phyloP scores from a whole-genome alignment of 2,329 filamentous ascomycete genomes.

The Penicillium sp. region DNA sequence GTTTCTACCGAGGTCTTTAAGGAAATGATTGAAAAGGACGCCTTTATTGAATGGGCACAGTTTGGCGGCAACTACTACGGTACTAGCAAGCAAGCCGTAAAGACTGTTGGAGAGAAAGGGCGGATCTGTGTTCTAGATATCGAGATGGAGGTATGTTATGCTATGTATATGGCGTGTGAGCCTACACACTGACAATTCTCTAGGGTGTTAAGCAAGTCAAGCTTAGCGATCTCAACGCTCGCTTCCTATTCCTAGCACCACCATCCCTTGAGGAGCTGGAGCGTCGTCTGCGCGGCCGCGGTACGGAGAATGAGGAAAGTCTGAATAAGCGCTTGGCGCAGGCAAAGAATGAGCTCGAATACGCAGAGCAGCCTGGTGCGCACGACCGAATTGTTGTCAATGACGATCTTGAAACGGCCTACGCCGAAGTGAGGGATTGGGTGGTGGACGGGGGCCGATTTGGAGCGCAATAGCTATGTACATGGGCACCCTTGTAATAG shows the following conservation, averaged over 20 bases:
- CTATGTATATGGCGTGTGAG: too few relatives aligned
- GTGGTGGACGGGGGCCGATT: constrained; percentile 43
- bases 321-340: constrained; percentile 65
- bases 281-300: constrained; percentile 64
- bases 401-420: constrained; percentile 57
- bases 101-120: constrained; percentile 65
- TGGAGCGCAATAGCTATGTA: too few relatives aligned
- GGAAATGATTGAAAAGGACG: constrained; percentile 59
- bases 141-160: constrained; percentile 90
- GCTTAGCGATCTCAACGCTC: constrained; percentile 64
- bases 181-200: not conserved
- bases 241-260: constrained; percentile 80
- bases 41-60: constrained; percentile 81
- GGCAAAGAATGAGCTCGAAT: constrained; percentile 70
- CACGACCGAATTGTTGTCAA: constrained; percentile 64
- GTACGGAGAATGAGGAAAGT: constrained; percentile 71
- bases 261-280: constrained; percentile 71
- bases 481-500: too few relatives aligned
- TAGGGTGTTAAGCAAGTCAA: constrained; percentile 90
- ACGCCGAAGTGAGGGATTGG: constrained; percentile 50
- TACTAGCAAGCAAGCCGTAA: constrained; percentile 72
- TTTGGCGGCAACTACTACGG: constrained; percentile 87
- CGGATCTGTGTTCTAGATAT: constrained; percentile 83
- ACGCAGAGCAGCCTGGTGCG: constrained; percentile 60
- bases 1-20: constrained; percentile 63